Base-by-base conservation (phyloP, 495 filamentous ascomycete species). In the Aspergillus biplanus region DNA sequence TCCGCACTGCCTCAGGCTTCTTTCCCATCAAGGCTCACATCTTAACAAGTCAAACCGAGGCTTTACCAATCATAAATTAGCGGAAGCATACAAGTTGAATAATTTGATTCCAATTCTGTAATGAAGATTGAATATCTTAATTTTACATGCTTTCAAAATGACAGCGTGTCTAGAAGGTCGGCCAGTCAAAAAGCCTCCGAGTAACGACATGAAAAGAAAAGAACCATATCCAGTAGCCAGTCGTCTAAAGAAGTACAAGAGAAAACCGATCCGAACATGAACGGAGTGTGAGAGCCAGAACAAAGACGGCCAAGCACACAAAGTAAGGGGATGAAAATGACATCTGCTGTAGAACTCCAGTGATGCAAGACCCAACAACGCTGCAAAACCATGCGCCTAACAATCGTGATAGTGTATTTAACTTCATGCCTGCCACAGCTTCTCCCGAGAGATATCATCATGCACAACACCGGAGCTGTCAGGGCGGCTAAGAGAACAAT, bases 1-100 rank as follows among this genome's bases (percentile, higher is more conserved):
- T n/a, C n/a, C n/a, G n/a, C n/a, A 47, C 53, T 32, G 57, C 65
- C 65, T 64, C 47, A 65, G 65, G 54, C 44, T 56, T 34, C 59
- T 9, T 46, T 8, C 8, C 55, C 13, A 34, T 27, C 2, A 2
- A 2, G 21, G 1, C 21, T 27, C 21, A 27, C 21, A 27, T 27
- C 21, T 27, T 27, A 27, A 27, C 21, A 27, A 27, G 21, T 27
- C 21, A 27, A 27, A 27, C 21, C 2, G 21, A 27, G 21, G 21
- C 21, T 27, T 27, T 27, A 2, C 21, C 21, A 27, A 27, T 27
- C 21, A 27, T 27, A 27, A 27, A 27, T 27, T 27, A 27, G 21
- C 21, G 21, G 21, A 27, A 27, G 21, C 21, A 27, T 27, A 27
- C 21, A 27, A 27, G 21, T 27, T 27, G 1, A 27, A 27, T 27